Base-by-base conservation (phyloP, 257 asterid species). In the Gynochthodes officinalis region DNA sequence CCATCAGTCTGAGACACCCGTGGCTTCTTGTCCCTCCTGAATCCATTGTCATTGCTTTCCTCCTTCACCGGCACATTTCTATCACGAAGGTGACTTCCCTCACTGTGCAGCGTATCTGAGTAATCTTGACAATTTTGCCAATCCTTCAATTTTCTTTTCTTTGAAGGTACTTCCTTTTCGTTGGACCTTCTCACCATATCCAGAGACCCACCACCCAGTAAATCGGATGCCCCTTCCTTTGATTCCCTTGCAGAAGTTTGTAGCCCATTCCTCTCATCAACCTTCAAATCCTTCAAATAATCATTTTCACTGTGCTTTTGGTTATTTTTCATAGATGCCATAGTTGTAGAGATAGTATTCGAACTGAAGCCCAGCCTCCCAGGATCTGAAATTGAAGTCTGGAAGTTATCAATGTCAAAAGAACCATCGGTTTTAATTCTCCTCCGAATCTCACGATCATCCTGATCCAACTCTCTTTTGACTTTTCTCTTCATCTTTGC, bases 71-170 rank as follows among this genome's bases (percentile, higher is more conserved):
- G 66, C 57, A 69, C 69, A 50, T 84, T 79, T 81, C 79, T 80
- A 62, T 65, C 81, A 32, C 60, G 74, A 37, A 83, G 73, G 46
- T 67, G 75, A 78, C 79, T 68, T 61, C 65, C 89, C 73, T 73
- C 81, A 40, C 68, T 73, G 66, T 64, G 82, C 62, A 63, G 73
- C 25, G 76, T 55, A 66, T 70, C 83, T 37, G 57, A 40, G 70
- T 72, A 59, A 76, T 62, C 78, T 76, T 73, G 79, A 74, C 79
- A 68, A 79, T 65, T 81, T 72, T 73, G 78, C 78, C 82, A 70
- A 80, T 83, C 86, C 85, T 74, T 86, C 63, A 85, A 66, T 69
- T 85, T 87, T 82, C 90, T 85, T 83, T 81, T 89, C 85, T 86
- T 86, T 33, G 73, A 55, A 76, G 89, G 78, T 54, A 76, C 48